Conservation (phyloP, 148 eudicot species). For the Pouteria glomerata region DNA sequence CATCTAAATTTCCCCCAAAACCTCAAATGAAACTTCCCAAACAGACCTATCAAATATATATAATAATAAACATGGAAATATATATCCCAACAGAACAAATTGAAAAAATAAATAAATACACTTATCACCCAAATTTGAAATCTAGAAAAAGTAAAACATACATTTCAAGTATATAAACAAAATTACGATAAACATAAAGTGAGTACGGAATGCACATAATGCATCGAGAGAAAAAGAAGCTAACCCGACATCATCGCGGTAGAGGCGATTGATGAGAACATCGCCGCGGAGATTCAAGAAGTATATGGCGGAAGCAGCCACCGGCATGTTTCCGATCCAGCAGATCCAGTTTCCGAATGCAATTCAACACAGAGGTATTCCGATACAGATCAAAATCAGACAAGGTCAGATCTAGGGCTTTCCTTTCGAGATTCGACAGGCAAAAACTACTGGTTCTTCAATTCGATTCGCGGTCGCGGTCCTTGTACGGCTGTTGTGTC, state of each 20-base stretch:
- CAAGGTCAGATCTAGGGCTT: conserved; percentile 21
- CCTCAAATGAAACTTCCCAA: conserved; percentile 1
- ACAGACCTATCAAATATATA: too few relatives aligned
- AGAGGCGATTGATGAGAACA: conserved; percentile 98
- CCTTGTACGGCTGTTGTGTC: neutral
- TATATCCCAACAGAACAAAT: too few relatives aligned
- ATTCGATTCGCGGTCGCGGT: conserved; percentile 15
- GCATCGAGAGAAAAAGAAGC: neutral
- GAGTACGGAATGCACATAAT: neutral
- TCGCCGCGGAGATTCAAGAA: conserved; percentile 97
- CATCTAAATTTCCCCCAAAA: neutral
- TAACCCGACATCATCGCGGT: conserved; percentile 96
- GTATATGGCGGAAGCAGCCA: conserved; percentile 95
- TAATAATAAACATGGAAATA: too few relatives aligned
- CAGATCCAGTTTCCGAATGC: conserved; percentile 17
- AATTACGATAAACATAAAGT: neutral
- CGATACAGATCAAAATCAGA: neutral
- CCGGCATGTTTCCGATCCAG: conserved; percentile 68
- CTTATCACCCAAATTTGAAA: too few relatives aligned
- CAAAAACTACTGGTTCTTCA: neutral
- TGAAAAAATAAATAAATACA: too few relatives aligned
- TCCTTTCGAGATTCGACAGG: neutral
- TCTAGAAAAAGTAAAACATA: too few relatives aligned
- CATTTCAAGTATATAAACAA: neutral
- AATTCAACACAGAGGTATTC: neutral